Evolutionary conservation across 2,329 filamentous ascomycete species (phyloP).

Genomic region (Achaetomium macrosporum): DNA sequence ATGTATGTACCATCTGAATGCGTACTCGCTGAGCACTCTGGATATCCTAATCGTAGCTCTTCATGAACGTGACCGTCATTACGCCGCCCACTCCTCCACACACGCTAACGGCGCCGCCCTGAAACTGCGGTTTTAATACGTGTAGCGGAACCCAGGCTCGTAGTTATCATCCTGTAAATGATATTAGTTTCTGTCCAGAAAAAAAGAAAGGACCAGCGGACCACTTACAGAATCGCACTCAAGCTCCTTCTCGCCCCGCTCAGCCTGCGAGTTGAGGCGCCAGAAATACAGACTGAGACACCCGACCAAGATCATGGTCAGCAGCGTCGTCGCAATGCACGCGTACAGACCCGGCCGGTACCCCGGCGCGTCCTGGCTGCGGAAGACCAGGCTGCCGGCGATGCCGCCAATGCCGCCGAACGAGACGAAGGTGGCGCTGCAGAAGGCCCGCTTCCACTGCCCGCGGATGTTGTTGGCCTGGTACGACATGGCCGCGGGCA

Average conservation of each 20-base stretch:
- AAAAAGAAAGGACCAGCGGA: background rate
- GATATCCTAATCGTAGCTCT: too few relatives aligned
- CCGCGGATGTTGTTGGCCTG: slow-evolving; percentile 85
- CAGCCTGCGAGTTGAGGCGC: slow-evolving; percentile 43
- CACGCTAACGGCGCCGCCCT: background rate
- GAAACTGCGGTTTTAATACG: slow-evolving; percentile 27
- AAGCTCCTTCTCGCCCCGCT: slow-evolving; percentile 47
- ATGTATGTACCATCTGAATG: too few relatives aligned
- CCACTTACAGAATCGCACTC: slow-evolving; percentile 45
- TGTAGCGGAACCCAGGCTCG: slow-evolving; percentile 38
- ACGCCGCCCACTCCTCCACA: background rate
- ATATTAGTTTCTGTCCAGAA: slow-evolving; percentile 8
- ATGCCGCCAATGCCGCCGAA: slow-evolving; percentile 77
- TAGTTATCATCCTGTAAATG: slow-evolving; percentile 29
- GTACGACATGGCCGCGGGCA: slow-evolving; percentile 69
- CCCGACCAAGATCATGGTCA: slow-evolving; percentile 42
- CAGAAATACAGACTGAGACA: slow-evolving; percentile 38
- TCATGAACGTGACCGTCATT: too few relatives aligned
- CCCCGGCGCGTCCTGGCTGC: slow-evolving; percentile 42
- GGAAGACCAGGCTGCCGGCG: slow-evolving; percentile 65
- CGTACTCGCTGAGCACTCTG: too few relatives aligned
- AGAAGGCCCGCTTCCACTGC: slow-evolving; percentile 82
- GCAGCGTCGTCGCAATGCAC: slow-evolving; percentile 45
- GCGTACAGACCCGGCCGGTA: slow-evolving; percentile 53
- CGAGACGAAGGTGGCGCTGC: slow-evolving; percentile 68